Base-by-base conservation (phyloP, 768 basidiomycete species). In the Termitomyces sp. region DNA sequence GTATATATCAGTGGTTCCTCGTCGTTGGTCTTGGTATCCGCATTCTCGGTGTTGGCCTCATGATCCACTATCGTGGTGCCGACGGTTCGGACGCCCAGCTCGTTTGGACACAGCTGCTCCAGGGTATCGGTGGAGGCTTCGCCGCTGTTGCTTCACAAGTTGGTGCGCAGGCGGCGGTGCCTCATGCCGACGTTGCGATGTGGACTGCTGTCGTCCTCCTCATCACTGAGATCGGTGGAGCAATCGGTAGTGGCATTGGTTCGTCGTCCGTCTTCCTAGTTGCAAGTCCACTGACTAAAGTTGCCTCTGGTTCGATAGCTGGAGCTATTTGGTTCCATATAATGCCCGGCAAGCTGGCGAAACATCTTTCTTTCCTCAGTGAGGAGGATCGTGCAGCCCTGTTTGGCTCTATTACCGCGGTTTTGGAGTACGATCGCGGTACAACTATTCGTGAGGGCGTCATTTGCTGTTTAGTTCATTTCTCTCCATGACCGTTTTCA, bases 71-170 rank as follows among this genome's bases (percentile, higher is more conserved):
- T 5, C 80, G 85, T 17, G 87, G 87, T 14, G 81, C 85, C 2
- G 72, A 82, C 35, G 81, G 75, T 0, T 80, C 76, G 32, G 75
- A 78, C 34, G 76, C 75, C 1, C 81, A 82, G 59, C 75, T 90
- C 29, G 83, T 90, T 4, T 75, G 81, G 70, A 82, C 80, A 21
- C 89, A 92, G 62, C 69, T 90, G 49, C 74, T 92, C 16, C 89
- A 90, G 70, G 89, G 89, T 46, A 71, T 85, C 9, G 89, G 89
- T 17, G 89, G 89, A 14, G 89, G 88, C 16, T 77, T 90, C 55
- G 86, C 87, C 3, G 79, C 80, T 8, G 72, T 83, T 41, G 66
- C 81, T 5, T 68, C 77, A 1, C 83, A 83, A 64, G 83, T 86
- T 37, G 81, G 78, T 31, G 81, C 86, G 3, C 87, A 89, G 64